Evolutionary conservation across 495 filamentous ascomycete genomes (phyloP), one percentile per base, ranked within the genome.

Genomic region (Hypoxylon fuscum): DNA sequence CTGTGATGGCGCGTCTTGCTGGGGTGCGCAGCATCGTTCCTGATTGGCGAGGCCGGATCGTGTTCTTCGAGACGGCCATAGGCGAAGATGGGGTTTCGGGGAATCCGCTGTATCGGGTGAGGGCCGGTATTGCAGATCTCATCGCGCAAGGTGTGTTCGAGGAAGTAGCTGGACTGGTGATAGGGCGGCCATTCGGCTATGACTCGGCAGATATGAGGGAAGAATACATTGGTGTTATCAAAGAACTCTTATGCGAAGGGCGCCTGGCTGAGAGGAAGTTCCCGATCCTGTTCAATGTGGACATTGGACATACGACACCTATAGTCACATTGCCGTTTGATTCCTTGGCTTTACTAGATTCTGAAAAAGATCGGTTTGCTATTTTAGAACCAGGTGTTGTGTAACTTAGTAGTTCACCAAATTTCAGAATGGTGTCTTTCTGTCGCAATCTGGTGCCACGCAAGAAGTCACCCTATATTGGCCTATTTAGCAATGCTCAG

Each of bases 281-380:
- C 29, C 75, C 68, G 3, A 70, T 74, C 21, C 38, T 74, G 22
- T 62, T 70, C 15, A 62, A 59, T 40, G 66, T 76, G 2, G 74
- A 76, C 50, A 47, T 76, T 41, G 74, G 74, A 2, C 74, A 76
- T 61, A 71, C 74, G 0, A 55, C 54, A 37, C 74, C 74, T 10
- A 61, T 74, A 54, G 37, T 76, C 29, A 76, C 74, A 0, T 32
- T 76, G 9, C 72, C 74, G 1, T 55, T 72, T 42, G 71, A 67
- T 53, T 59, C 64, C 4, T 25, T 62, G 41, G 68, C 57, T 15
- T 37, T 37, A 20, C 45, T 76, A 40, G 72, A 76, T 58, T 64
- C 61, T 1, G 68, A 51, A 6, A 66, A 59, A 31, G 68, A 76
- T 53, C 59, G 68, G 48, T 76, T 75, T 59, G 43, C 48, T 15